Evolutionary conservation across 768 basidiomycete species (phyloP).

Genomic region (Hebeloma cylindrosporum): DNA sequence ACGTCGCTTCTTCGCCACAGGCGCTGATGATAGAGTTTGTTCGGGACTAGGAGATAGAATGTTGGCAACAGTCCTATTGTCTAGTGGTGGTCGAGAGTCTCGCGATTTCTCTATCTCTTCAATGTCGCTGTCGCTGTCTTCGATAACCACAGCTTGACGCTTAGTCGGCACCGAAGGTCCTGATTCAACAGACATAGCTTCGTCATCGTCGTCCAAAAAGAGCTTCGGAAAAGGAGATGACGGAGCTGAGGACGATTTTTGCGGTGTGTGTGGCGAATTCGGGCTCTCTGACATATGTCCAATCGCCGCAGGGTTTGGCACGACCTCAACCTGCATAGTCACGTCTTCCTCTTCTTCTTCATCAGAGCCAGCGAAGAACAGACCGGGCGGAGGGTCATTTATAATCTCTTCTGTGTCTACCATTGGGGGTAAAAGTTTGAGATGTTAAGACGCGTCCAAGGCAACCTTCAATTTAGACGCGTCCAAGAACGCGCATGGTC

Average conservation of each 20-base stretch:
- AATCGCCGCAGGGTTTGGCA: no score
- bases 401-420: conserved; percentile 28
- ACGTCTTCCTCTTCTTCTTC: conserved; percentile 35
- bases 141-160: conserved; percentile 13
- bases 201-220: conserved; percentile 39
- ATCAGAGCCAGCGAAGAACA: conserved; percentile 65
- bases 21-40: conserved; percentile 5
- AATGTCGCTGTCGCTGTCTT: conserved; percentile 34
- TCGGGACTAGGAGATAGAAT: background rate
- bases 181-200: conserved; percentile 12
- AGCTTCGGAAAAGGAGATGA: conserved; percentile 27
- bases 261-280: conserved; percentile 20
- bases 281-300: conserved; percentile 17
- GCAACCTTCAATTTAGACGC: conserved; percentile 25
- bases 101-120: conserved; percentile 26
- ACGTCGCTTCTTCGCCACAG: conserved; percentile 50
- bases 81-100: conserved; percentile 1
- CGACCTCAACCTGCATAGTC: background rate
- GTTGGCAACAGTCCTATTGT: background rate
- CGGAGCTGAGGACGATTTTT: conserved; percentile 22
- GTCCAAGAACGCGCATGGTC: conserved; percentile 35
- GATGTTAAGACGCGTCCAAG: conserved; percentile 20
- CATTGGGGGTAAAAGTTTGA: conserved; percentile 12
- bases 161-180: conserved; percentile 9
- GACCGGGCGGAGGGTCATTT: conserved; percentile 33